Evolutionary conservation across 1,139 yeast species (phyloP).

Genomic region (Torulaspora globosa): DNA sequence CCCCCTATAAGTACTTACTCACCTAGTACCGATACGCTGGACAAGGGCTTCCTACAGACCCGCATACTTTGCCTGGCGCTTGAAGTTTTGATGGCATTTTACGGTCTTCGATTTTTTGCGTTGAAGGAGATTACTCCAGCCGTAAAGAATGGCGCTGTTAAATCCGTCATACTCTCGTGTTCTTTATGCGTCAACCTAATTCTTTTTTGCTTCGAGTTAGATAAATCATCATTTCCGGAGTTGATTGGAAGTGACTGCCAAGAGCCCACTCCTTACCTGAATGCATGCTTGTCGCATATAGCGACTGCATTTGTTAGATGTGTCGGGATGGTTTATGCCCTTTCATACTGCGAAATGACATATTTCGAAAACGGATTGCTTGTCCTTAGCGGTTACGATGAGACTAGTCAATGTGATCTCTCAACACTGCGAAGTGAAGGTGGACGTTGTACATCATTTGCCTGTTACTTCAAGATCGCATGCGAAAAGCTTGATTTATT

Average conservation of each 20-base stretch:
- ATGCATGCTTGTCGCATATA: conserved; percentile 6
- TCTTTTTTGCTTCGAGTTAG: conserved; percentile 12
- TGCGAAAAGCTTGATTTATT: conserved; percentile 17
- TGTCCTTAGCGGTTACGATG: conserved; percentile 7
- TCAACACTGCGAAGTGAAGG: conserved; percentile 14
- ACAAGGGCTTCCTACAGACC: conserved; percentile 16
- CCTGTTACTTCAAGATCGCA: conserved; percentile 17
- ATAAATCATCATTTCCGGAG: conserved; percentile 12
- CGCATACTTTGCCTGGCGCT: conserved; percentile 17
- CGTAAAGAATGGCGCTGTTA: conserved; percentile 6
- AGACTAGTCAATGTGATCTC: conserved; percentile 20
- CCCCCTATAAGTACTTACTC: conserved; percentile 22
- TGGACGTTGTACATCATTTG: conserved; percentile 12
- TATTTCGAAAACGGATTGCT: conserved; percentile 20
- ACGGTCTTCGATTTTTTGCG: conserved; percentile 13
- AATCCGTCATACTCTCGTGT: conserved; percentile 12
- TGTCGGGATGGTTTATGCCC: conserved; percentile 18
- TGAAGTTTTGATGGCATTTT: conserved; percentile 15
- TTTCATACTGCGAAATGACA: conserved; percentile 22
- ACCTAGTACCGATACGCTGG: conserved; percentile 10
- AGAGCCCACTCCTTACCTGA: conserved; percentile 12
- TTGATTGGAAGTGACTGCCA: conserved; percentile 1
- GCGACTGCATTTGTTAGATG: conserved; percentile 16
- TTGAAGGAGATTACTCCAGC: conserved; percentile 2
- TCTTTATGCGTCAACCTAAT: conserved; percentile 10